A percentile compares a stretch with the other conserved stretches of the same genome.
Evolutionary conservation across 1,139 yeast genomes (phyloP).

Genomic region (Yamadazyma sp.): DNA sequence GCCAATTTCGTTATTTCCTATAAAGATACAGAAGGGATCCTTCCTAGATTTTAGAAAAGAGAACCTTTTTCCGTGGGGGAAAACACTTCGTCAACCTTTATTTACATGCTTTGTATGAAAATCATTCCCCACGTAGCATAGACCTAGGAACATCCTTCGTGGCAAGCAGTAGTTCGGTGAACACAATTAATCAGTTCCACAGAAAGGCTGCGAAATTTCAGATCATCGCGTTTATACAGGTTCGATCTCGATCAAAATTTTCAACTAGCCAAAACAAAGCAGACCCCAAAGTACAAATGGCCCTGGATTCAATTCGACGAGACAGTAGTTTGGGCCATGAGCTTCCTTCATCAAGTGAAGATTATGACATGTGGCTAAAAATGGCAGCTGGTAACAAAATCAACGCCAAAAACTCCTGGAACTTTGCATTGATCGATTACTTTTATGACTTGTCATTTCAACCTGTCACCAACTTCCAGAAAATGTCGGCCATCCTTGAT

Average conservation of each 20-base stretch:
- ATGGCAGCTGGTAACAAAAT: constrained; percentile 83
- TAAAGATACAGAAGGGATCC: too few relatives aligned
- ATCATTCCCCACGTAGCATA: too few relatives aligned
- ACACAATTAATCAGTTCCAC: too few relatives aligned
- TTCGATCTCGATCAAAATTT: constrained; percentile 1
- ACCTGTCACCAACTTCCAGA: constrained; percentile 46
- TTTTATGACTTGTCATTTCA: constrained; percentile 53
- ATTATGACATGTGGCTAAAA: constrained; percentile 89
- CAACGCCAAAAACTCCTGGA: constrained; percentile 64
- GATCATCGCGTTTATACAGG: constrained; percentile 4
- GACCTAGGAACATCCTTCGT: too few relatives aligned
- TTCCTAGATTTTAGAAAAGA: too few relatives aligned
- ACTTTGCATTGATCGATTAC: constrained; percentile 84
- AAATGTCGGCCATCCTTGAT: constrained; percentile 39
- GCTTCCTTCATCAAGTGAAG: not conserved
- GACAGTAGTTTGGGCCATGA: not conserved
- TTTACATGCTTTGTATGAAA: too few relatives aligned
- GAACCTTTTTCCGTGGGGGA: too few relatives aligned
- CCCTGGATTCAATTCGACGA: not conserved
- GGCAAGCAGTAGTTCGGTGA: too few relatives aligned
- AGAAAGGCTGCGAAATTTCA: constrained; percentile 5
- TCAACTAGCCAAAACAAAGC: not conserved
- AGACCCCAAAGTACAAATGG: not conserved
- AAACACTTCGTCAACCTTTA: too few relatives aligned
- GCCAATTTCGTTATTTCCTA: too few relatives aligned